A percentile compares a stretch with the other conserved stretches of the same genome.
These are phyloP conservation scores for Fusarium napiforme DNA, from an alignment of 2,329 filamentous ascomycete species.

Conservation along the genomic window DNA sequence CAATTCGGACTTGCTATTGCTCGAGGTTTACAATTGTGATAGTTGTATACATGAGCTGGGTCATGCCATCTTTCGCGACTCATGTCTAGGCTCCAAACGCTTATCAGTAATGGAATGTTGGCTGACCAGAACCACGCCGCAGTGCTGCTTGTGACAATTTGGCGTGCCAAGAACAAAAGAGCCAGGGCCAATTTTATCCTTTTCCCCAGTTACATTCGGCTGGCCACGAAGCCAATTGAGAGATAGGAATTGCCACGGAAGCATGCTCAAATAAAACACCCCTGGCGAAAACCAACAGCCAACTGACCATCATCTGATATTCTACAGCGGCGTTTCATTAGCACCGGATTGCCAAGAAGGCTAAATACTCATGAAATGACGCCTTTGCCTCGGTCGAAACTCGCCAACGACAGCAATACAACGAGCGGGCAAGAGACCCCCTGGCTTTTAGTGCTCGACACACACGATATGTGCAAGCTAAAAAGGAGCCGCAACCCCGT, in stretches of 20 bases:
- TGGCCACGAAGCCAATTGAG: background rate
- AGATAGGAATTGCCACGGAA: background rate
- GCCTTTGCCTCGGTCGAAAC: background rate
- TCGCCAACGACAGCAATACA: background rate
- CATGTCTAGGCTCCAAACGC: background rate
- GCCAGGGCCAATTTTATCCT: background rate
- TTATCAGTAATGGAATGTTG: background rate
- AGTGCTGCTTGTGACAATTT: background rate
- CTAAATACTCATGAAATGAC: background rate
- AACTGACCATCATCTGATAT: background rate
- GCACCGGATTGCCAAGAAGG: background rate
- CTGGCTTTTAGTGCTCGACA: background rate
- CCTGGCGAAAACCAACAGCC: background rate
- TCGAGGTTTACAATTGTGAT: background rate
- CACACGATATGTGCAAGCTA: no score
- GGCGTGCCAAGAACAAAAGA: background rate
- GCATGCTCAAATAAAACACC: background rate
- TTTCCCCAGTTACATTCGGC: fast-evolving
- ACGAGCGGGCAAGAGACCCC: background rate
- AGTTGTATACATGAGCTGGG: no score
- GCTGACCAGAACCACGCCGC: background rate
- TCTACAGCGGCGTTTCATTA: background rate
- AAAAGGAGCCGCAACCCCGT: background rate
- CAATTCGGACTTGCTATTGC: background rate
- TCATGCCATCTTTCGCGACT: background rate